These are phyloP conservation scores for Aspergillus bertholletiae DNA, from an alignment of 495 filamentous ascomycete genomes.

Conservation along the genomic window DNA sequence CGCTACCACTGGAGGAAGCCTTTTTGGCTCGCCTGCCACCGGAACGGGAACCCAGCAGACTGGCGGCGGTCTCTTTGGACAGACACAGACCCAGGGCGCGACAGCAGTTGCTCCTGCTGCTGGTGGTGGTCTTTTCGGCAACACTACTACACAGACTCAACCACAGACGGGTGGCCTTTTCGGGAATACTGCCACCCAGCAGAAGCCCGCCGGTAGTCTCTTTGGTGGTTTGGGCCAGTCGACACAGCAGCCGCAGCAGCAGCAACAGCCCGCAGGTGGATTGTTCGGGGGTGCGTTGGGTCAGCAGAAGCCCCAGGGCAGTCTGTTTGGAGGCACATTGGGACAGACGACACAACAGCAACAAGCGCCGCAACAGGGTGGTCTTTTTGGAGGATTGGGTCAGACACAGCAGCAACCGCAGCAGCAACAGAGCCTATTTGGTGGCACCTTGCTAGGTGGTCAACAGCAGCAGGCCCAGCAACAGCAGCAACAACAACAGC, in stretches of 20 bases:
- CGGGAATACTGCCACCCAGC: slow-evolving; percentile 24
- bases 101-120: too few species aligned
- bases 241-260: slow-evolving; percentile 20
- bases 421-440: slow-evolving; percentile 25
- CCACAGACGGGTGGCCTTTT: slow-evolving; percentile 29
- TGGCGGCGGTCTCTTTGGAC: slow-evolving; percentile 29
- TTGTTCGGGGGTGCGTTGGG: neutral
- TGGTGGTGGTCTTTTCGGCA: slow-evolving; percentile 35
- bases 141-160: slow-evolving; percentile 28
- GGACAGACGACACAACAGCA: slow-evolving; percentile 38
- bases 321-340: slow-evolving; percentile 21
- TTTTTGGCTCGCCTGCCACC: slow-evolving; percentile 17
- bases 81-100: slow-evolving; percentile 10
- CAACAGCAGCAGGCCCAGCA: slow-evolving; percentile 38
- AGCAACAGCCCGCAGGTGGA: neutral
- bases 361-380: slow-evolving; percentile 7
- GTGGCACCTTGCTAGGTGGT: slow-evolving; percentile 29
- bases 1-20: slow-evolving; percentile 8
- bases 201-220: slow-evolving; percentile 32
- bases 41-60: slow-evolving; percentile 11
- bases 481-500: slow-evolving; percentile 31
- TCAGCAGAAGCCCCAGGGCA: slow-evolving; percentile 38
- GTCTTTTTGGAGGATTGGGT: slow-evolving; percentile 24
- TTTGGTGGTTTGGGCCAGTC: slow-evolving; percentile 28
- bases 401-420: slow-evolving; percentile 20